These are phyloP conservation scores for Friedmanniomyces endolithicus DNA, from an alignment of 495 filamentous ascomycete genomes.

Conservation along the genomic window DNA sequence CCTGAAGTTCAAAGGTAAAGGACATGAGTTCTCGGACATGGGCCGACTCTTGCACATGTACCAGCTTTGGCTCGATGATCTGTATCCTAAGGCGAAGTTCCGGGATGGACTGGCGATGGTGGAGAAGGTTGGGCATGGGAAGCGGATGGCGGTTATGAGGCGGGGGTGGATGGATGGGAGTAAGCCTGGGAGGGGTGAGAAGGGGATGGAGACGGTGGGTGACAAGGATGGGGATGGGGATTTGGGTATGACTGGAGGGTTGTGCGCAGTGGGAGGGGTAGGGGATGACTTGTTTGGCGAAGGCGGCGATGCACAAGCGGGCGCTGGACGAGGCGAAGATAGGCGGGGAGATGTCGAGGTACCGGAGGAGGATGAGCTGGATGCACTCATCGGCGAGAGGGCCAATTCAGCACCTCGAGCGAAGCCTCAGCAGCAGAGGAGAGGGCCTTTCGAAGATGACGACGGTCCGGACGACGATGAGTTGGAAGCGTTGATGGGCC, in stretches of 20 bases:
- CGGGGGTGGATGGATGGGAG: constrained; percentile 80
- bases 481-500: constrained; percentile 36
- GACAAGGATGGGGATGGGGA: not conserved
- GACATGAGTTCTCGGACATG: constrained; percentile 87
- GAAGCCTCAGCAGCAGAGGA: not conserved
- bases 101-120: constrained; percentile 81
- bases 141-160: constrained; percentile 56
- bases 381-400: constrained; percentile 21
- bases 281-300: constrained; percentile 3
- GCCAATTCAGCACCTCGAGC: not conserved
- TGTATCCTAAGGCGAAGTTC: constrained; percentile 91
- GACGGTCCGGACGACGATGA: constrained; percentile 34
- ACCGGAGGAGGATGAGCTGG: constrained; percentile 23
- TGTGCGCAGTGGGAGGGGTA: not conserved
- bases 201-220: constrained; percentile 2
- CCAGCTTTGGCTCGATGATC: constrained; percentile 91
- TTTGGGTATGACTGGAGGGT: constrained; percentile 7
- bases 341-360: not conserved
- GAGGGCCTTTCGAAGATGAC: constrained; percentile 7
- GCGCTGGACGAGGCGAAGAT: not conserved
- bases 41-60: constrained; percentile 76
- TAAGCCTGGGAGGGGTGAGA: constrained; percentile 26
- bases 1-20: constrained; percentile 80
- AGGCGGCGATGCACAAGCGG: not conserved
- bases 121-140: constrained; percentile 83